Percentiles rank a stretch among this genome's conserved stretches.
Evolutionary conservation across 305 asterid genomes (phyloP).

Genomic region (Fraxinus greggii): DNA sequence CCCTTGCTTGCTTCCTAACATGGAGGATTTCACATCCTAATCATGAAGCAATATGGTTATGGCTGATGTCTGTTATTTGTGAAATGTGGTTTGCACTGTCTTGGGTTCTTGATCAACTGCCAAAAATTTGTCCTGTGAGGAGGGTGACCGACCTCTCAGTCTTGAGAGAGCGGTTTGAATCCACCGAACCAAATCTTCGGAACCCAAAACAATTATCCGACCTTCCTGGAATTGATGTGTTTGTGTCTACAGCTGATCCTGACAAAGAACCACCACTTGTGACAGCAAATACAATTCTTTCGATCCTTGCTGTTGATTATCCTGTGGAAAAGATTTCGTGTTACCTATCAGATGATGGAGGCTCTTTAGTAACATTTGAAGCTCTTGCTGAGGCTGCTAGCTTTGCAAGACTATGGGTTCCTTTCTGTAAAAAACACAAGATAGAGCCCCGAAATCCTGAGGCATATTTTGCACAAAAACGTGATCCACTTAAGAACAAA

Average conservation of each 20-base stretch:
- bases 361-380: constrained; percentile 80
- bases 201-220: constrained; percentile 83
- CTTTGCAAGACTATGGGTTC: constrained; percentile 84
- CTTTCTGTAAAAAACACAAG: constrained; percentile 71
- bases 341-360: constrained; percentile 87
- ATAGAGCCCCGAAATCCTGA: constrained; percentile 89
- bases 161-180: constrained; percentile 68
- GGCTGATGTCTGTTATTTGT: constrained; percentile 85
- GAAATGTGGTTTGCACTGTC: constrained; percentile 92
- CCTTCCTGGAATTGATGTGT: constrained; percentile 83
- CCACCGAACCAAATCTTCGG: constrained; percentile 63
- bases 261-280: constrained; percentile 89
- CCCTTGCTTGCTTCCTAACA: constrained; percentile 70
- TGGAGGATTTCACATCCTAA: constrained; percentile 88
- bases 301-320: constrained; percentile 87
- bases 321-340: constrained; percentile 85
- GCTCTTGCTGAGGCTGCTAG: constrained; percentile 94
- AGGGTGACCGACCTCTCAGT: constrained; percentile 70
- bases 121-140: constrained; percentile 83
- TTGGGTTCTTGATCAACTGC: constrained; percentile 88
- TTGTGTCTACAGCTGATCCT: constrained; percentile 88
- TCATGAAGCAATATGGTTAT: constrained; percentile 84
- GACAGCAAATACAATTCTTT: constrained; percentile 88
- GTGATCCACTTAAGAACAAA: constrained; percentile 77
- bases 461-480: constrained; percentile 71